Percentiles rank a stretch among this genome's conserved stretches.
Conservation (phyloP, 805 yeast species). For the Dipodascopsis uninucleata region DNA sequence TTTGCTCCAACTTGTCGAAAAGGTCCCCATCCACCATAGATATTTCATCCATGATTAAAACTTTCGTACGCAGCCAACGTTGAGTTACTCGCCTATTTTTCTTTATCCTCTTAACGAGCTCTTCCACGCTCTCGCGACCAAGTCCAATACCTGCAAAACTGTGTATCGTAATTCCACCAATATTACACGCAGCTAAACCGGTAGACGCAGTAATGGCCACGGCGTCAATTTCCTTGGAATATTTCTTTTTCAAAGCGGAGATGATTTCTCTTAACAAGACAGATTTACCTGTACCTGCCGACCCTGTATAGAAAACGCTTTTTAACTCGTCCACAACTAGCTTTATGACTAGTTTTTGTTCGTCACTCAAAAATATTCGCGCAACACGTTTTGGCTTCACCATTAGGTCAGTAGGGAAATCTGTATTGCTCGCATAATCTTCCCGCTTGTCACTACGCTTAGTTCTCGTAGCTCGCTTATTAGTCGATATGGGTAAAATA, state of each 20-base stretch:
- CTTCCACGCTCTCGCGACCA: conserved; percentile 51
- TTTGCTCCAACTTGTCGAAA: conserved; percentile 65
- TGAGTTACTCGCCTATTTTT: conserved; percentile 43
- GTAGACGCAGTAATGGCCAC: conserved; percentile 95
- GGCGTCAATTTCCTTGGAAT: conserved; percentile 42
- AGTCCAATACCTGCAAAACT: conserved; percentile 82
- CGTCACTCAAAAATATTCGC: conserved; percentile 38
- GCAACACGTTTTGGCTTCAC: conserved; percentile 12
- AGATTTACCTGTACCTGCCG: conserved; percentile 92
- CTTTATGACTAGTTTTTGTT: conserved; percentile 56
- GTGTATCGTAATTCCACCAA: conserved; percentile 87
- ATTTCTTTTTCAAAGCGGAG: conserved; percentile 43
- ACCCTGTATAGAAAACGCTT: conserved; percentile 88
- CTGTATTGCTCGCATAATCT: background rate
- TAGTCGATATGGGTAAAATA: conserved; percentile 7
- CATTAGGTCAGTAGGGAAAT: background rate
- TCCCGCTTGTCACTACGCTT: background rate
- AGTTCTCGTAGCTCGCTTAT: conserved; percentile 7
- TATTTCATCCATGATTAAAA: conserved; percentile 83
- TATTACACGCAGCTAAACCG: conserved; percentile 91
- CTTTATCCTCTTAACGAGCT: conserved; percentile 48
- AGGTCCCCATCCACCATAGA: conserved; percentile 87
- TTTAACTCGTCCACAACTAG: conserved; percentile 56
- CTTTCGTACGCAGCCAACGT: conserved; percentile 66
- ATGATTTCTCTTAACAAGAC: conserved; percentile 73